phyloP scores from a whole-genome alignment of 192 early-diverging fungal species.

The Coemansia sp. region DNA sequence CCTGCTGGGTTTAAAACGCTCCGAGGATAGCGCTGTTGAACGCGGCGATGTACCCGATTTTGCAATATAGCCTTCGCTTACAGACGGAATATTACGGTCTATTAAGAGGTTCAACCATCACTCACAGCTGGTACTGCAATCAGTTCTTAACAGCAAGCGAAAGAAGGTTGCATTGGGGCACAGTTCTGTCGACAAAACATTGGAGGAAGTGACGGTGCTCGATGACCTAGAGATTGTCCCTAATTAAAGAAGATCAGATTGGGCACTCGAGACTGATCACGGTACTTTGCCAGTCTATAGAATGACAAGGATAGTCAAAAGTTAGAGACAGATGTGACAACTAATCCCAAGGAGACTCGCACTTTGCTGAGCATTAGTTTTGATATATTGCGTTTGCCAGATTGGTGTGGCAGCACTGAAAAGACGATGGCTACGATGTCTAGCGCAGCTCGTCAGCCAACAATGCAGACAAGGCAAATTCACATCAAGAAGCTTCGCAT shows the following conservation, averaged over 20 bases:
- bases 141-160: slow-evolving; percentile 44
- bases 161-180: slow-evolving; percentile 6
- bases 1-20: slow-evolving; percentile 77
- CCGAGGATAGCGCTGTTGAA: slow-evolving; percentile 77
- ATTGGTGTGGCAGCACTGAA: slow-evolving; percentile 28
- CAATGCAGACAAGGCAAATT: slow-evolving; percentile 25
- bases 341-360: slow-evolving; percentile 3
- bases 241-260: slow-evolving; percentile 57
- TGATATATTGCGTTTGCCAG: slow-evolving; percentile 28
- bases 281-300: slow-evolving; percentile 73
- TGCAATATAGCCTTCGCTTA: slow-evolving; percentile 72
- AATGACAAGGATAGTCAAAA: slow-evolving; percentile 16
- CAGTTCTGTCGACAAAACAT: slow-evolving; percentile 31
- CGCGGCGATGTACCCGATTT: slow-evolving; percentile 76
- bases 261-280: slow-evolving; percentile 70
- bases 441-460: slow-evolving; percentile 19
- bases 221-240: slow-evolving; percentile 64
- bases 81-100: slow-evolving; percentile 65
- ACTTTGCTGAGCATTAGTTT: slow-evolving; percentile 23
- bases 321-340: background rate
- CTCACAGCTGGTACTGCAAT: slow-evolving; percentile 71
- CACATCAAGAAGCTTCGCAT: slow-evolving; percentile 44
- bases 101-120: slow-evolving; percentile 89
- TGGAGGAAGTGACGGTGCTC: slow-evolving; percentile 63
- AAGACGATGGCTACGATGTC: slow-evolving; percentile 26